A percentile compares a stretch with the other conserved stretches of the same genome.
phyloP scores from a whole-genome alignment of 495 filamentous ascomycete genomes.

The Penicillium verhagenii region DNA sequence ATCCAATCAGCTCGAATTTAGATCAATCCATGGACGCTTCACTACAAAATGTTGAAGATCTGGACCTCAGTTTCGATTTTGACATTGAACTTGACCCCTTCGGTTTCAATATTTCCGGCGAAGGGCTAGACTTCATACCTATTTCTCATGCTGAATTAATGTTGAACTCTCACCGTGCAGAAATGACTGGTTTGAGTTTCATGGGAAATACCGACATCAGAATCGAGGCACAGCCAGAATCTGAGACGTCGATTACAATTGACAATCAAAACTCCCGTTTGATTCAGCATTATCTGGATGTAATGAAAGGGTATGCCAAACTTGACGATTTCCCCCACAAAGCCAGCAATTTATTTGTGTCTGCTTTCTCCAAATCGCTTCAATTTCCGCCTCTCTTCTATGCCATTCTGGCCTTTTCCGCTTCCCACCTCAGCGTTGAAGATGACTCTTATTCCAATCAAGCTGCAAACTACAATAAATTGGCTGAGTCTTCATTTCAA shows the following conservation, averaged over 20 bases:
- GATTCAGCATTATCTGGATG: background rate
- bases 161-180: background rate
- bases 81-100: background rate
- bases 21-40: background rate
- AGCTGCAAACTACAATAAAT: background rate
- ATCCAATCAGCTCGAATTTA: background rate
- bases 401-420: background rate
- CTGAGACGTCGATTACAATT: background rate
- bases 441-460: background rate
- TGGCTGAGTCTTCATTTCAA: background rate
- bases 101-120: background rate
- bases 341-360: background rate
- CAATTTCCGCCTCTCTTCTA: background rate
- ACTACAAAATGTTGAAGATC: background rate
- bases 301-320: background rate
- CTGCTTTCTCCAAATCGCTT: background rate
- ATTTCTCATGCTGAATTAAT: background rate
- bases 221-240: background rate
- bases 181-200: background rate
- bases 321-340: background rate
- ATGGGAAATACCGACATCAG: background rate
- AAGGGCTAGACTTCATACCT: background rate
- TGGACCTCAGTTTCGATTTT: background rate
- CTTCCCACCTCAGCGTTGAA: background rate
- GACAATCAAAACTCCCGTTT: background rate